Evolutionary conservation across 2,329 filamentous ascomycete species (phyloP).

Genomic region (Hymenoscyphus linearis): DNA sequence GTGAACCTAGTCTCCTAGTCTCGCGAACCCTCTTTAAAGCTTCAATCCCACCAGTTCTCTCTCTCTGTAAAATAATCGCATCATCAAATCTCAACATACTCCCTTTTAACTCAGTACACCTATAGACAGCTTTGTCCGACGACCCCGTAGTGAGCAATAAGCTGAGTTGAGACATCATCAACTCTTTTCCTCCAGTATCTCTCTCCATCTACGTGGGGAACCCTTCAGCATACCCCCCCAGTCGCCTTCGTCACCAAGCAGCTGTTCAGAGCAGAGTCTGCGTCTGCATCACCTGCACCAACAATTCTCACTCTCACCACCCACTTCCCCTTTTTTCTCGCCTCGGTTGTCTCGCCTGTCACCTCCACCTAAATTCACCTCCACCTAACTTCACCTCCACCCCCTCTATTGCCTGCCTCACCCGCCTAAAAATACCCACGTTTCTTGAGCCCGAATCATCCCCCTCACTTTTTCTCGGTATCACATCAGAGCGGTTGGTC

Average conservation of each 20-base stretch:
- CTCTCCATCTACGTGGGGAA: slow-evolving; percentile 3
- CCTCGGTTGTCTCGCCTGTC: background rate
- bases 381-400: background rate
- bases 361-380: background rate
- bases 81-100: background rate
- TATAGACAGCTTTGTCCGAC: no score
- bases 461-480: background rate
- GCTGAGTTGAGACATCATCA: slow-evolving; percentile 25
- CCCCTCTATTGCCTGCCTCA: background rate
- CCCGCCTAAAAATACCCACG: background rate
- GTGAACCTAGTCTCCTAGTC: slow-evolving; percentile 2
- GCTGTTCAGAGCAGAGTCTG: background rate
- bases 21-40: slow-evolving; percentile 13
- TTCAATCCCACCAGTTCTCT: background rate
- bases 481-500: background rate
- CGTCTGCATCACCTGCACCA: background rate
- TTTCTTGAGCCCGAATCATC: background rate
- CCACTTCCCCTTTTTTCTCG: background rate
- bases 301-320: slow-evolving; percentile 1
- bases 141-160: slow-evolving; percentile 6
- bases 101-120: background rate
- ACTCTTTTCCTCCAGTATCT: slow-evolving; percentile 1
- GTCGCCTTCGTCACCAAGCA: background rate
- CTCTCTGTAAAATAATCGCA: background rate
- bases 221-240: background rate